A percentile compares a stretch with the other conserved stretches of the same genome.
phyloP scores from a whole-genome alignment of 352 stramenopile genomes.

The Phytophthora pisi region DNA sequence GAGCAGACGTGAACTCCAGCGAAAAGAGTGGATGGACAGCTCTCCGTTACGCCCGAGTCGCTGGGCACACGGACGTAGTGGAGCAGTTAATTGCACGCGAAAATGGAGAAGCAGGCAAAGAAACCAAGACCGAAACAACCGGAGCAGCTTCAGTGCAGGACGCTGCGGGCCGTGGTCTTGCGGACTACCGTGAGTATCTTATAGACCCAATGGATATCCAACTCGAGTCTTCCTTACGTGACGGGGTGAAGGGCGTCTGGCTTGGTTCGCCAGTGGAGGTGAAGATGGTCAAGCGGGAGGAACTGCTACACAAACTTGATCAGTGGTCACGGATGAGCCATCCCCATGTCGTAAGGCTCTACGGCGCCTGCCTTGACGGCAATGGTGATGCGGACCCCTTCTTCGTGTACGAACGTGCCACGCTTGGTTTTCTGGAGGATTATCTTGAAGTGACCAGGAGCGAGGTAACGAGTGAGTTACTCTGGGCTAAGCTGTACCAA shows the following conservation, averaged over 20 bases:
- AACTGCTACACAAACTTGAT: slow-evolving; percentile 18
- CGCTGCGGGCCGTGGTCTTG: neutral
- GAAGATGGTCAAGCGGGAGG: neutral
- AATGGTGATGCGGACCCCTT: slow-evolving; percentile 9
- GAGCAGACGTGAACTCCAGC: neutral
- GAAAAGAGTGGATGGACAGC: slow-evolving; percentile 21
- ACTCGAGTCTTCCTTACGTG: neutral
- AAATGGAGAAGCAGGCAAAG: neutral
- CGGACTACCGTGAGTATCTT: slow-evolving; percentile 3
- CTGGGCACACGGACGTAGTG: neutral
- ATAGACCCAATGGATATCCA: slow-evolving; percentile 7
- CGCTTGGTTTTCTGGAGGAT: slow-evolving; percentile 5
- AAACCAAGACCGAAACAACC: neutral
- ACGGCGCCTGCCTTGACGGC: slow-evolving; percentile 13
- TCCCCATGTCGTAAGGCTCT: slow-evolving; percentile 27
- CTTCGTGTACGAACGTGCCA: slow-evolving; percentile 22
- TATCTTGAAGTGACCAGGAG: neutral
- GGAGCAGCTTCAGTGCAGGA: neutral
- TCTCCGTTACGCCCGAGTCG: slow-evolving; percentile 5
- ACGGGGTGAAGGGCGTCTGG: neutral
- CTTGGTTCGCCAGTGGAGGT: slow-evolving; percentile 11
- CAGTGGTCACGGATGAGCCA: slow-evolving; percentile 24
- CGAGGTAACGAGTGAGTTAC: neutral
- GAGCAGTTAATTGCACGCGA: slow-evolving; percentile 3
- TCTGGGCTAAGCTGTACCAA: slow-evolving; percentile 27